These are phyloP conservation scores for Yamadazyma insecticola DNA, from an alignment of 805 yeast genomes.

Conservation along the genomic window DNA sequence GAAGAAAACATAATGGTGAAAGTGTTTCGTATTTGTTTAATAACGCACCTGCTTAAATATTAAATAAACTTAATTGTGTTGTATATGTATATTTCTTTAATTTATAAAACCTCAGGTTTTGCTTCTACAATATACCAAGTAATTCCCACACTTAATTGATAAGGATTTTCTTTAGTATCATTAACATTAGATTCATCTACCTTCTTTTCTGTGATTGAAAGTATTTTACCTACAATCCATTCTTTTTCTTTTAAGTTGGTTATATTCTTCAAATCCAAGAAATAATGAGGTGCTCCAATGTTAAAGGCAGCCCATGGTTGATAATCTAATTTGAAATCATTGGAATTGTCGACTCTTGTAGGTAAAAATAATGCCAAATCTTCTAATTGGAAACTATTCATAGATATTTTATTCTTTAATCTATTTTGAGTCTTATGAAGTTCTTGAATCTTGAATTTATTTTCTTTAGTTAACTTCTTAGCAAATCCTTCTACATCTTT, in stretches of 20 bases:
- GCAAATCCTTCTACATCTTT: constrained; percentile 89
- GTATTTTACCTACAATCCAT: constrained; percentile 77
- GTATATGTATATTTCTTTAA: background rate
- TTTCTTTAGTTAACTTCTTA: constrained; percentile 74
- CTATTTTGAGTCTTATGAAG: constrained; percentile 31
- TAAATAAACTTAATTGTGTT: background rate
- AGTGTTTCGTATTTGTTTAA: constrained; percentile 76
- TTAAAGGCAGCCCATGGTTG: constrained; percentile 95
- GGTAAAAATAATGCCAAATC: constrained; percentile 86
- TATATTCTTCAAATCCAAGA: constrained; percentile 46
- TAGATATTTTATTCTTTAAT: constrained; percentile 52
- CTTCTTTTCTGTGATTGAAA: constrained; percentile 48
- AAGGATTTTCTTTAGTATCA: constrained; percentile 52
- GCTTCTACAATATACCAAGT: constrained; percentile 65
- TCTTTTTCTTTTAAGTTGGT: constrained; percentile 43
- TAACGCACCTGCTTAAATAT: constrained; percentile 47
- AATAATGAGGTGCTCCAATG: constrained; percentile 80
- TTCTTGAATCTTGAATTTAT: constrained; percentile 47
- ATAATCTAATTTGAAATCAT: constrained; percentile 1
- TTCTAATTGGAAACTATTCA: constrained; percentile 61
- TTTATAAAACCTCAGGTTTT: constrained; percentile 24
- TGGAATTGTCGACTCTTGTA: constrained; percentile 45
- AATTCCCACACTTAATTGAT: constrained; percentile 55
- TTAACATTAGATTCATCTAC: constrained; percentile 43
- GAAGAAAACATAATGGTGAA: constrained; percentile 85